These are phyloP conservation scores for Cercophora samala DNA, from an alignment of 495 filamentous ascomycete species.

Conservation along the genomic window DNA sequence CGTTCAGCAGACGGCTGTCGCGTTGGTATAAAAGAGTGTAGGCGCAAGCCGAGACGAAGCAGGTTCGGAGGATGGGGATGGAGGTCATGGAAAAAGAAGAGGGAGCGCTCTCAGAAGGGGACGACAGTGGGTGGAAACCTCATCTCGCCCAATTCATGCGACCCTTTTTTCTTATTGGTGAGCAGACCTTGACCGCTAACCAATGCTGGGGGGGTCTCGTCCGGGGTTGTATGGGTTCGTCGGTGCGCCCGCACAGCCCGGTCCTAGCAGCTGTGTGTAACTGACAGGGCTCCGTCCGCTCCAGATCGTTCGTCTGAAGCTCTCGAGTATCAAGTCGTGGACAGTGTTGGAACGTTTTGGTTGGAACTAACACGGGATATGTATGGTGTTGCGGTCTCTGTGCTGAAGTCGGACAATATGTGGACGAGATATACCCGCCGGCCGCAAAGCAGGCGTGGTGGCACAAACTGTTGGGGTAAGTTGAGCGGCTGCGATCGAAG, in stretches of 20 bases:
- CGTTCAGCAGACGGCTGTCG: constrained; percentile 32
- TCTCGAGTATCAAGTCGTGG: not conserved
- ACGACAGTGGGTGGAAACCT: constrained; percentile 34
- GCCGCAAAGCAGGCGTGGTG: not conserved
- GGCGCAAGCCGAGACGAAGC: constrained; percentile 35
- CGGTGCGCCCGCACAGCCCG: constrained; percentile 8
- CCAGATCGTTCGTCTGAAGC: not conserved
- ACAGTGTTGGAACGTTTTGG: not conserved
- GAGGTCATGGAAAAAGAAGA: constrained; percentile 36
- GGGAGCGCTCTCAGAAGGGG: constrained; percentile 23
- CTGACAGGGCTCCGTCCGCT: not conserved
- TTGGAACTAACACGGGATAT: not conserved
- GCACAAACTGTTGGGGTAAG: not conserved
- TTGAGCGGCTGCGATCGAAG: not conserved
- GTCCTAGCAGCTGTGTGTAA: constrained; percentile 5
- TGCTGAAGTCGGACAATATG: not conserved
- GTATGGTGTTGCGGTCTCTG: not conserved
- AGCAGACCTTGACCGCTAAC: constrained; percentile 24
- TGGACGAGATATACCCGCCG: not conserved
- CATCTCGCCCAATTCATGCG: constrained; percentile 35
- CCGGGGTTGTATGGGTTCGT: constrained; percentile 9
- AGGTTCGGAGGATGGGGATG: constrained; percentile 32
- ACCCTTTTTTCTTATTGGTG: constrained; percentile 31
- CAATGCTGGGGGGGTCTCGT: constrained; percentile 16
- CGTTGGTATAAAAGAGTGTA: constrained; percentile 36